Conservation (phyloP, 129 eudicot genomes). For the Lonicera japonica region DNA sequence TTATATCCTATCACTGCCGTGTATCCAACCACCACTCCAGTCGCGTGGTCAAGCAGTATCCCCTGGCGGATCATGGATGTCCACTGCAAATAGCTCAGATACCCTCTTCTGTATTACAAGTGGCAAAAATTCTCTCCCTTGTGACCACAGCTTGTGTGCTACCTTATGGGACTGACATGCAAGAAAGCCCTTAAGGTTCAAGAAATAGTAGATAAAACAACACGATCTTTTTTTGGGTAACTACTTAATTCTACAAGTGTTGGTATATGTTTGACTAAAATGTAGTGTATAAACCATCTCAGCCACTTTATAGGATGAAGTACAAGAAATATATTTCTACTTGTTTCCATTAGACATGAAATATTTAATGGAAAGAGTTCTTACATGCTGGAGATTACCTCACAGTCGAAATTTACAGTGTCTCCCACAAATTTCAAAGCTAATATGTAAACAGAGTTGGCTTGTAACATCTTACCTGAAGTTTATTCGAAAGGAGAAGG, state of each 20-base stretch:
- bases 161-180: conserved; percentile 85
- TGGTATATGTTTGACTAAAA: no score
- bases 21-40: conserved; percentile 82
- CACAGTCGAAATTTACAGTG: no score
- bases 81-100: conserved; percentile 85
- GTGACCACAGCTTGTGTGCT: conserved; percentile 63
- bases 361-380: neutral
- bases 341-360: neutral
- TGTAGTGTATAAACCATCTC: no score
- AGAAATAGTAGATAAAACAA: conserved; percentile 76
- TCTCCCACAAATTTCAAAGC: neutral
- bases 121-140: conserved; percentile 56
- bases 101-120: conserved; percentile 74
- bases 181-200: conserved; percentile 77
- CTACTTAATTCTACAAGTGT: no score
- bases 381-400: neutral
- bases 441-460: no score
- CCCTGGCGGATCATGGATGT: conserved; percentile 83
- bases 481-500: neutral
- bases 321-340: neutral
- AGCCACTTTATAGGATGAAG: no score
- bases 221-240: no score
- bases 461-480: neutral
- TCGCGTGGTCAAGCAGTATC: conserved; percentile 84
- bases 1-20: conserved; percentile 81